These are phyloP conservation scores for Saussurea involucrata DNA, from an alignment of 129 eudicot species.

Conservation along the genomic window DNA sequence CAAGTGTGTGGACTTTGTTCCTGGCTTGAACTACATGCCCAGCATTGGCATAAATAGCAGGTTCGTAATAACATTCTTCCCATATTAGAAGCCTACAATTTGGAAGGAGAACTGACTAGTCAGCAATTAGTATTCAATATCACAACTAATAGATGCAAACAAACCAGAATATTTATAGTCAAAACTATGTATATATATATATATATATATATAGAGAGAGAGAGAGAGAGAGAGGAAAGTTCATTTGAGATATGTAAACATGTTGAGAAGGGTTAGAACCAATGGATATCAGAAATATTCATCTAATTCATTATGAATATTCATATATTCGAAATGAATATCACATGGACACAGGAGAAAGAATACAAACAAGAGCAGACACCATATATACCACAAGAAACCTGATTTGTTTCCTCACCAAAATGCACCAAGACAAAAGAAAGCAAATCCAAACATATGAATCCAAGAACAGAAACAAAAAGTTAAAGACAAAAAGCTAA, in stretches of 20 bases:
- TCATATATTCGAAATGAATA: neutral
- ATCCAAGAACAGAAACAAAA: neutral
- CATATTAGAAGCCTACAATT: constrained; percentile 81
- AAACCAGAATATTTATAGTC: neutral
- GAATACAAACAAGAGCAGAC: constrained; percentile 21
- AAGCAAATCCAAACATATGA: constrained; percentile 26
- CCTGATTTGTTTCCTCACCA: constrained; percentile 19
- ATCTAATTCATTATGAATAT: neutral
- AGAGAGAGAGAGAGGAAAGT: neutral
- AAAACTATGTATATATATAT: neutral
- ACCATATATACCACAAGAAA: constrained; percentile 3
- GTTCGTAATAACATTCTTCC: constrained; percentile 88
- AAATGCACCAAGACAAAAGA: constrained; percentile 21
- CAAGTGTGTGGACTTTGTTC: constrained; percentile 55
- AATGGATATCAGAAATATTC: neutral
- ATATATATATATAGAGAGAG: no score
- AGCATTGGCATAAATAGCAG: constrained; percentile 32
- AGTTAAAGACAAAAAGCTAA: constrained; percentile 1
- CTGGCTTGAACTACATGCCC: constrained; percentile 39
- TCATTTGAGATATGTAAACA: neutral
- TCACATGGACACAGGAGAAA: constrained; percentile 19
- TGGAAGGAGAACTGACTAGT: neutral
- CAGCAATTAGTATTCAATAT: neutral
- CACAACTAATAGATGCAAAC: neutral
- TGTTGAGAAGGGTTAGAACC: neutral